These are phyloP conservation scores for Monilinia fructicola DNA, from an alignment of 2,329 filamentous ascomycete genomes.

Conservation along the genomic window DNA sequence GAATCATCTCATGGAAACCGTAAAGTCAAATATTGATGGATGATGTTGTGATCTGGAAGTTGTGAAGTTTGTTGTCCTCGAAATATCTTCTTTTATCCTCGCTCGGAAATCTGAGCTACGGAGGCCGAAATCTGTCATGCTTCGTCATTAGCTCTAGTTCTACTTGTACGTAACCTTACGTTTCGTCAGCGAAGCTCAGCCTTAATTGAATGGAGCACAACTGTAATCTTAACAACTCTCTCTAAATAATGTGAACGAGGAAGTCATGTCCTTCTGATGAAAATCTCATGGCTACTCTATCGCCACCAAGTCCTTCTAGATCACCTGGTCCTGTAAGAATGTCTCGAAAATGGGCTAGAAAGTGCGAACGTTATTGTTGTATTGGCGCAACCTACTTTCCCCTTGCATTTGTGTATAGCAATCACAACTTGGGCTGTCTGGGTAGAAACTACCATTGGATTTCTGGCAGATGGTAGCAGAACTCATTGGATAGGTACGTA, in stretches of 20 bases:
- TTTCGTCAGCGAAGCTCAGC: slow-evolving; percentile 13
- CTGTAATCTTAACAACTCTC: slow-evolving; percentile 2
- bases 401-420: slow-evolving; percentile 80
- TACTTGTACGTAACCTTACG: too few species aligned
- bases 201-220: slow-evolving; percentile 1
- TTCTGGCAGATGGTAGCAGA: slow-evolving; percentile 47
- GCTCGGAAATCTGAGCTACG: neutral
- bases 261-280: slow-evolving; percentile 18
- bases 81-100: slow-evolving; percentile 2
- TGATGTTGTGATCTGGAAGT: neutral
- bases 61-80: slow-evolving; percentile 3
- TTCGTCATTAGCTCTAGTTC: neutral
- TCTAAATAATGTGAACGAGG: slow-evolving; percentile 11
- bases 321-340: slow-evolving; percentile 47
- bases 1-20: neutral
- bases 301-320: slow-evolving; percentile 35
- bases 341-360: slow-evolving; percentile 61
- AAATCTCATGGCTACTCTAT: slow-evolving; percentile 34
- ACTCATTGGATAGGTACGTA: slow-evolving; percentile 58
- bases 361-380: slow-evolving; percentile 83
- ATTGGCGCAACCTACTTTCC: slow-evolving; percentile 77
- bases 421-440: slow-evolving; percentile 93
- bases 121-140: slow-evolving; percentile 1
- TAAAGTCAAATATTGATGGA: slow-evolving; percentile 3
- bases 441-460: slow-evolving; percentile 75